A percentile compares a stretch with the other conserved stretches of the same genome.
phyloP scores from a whole-genome alignment of 768 basidiomycete species.

The Exsudoporus frostii region DNA sequence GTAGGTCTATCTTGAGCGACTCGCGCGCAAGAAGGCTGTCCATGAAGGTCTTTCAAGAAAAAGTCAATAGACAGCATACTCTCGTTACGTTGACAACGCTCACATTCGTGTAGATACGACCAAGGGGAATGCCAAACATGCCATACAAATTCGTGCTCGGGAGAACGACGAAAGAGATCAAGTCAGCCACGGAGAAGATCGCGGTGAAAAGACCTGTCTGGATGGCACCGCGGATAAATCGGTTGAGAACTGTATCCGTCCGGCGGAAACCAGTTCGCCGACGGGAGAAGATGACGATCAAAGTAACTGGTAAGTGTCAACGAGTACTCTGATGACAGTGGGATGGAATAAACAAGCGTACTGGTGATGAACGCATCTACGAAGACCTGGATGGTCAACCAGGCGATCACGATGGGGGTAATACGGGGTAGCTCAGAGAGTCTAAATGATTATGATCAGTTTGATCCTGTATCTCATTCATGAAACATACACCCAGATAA shows the following conservation, averaged over 20 bases:
- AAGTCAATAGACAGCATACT: no score
- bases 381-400: slow-evolving; percentile 45
- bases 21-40: slow-evolving; percentile 8
- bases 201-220: slow-evolving; percentile 1
- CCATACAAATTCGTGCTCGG: slow-evolving; percentile 33
- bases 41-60: background rate
- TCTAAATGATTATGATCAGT: slow-evolving; percentile 22
- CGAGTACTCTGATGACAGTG: background rate
- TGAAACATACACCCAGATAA: slow-evolving; percentile 37
- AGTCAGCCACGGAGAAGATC: slow-evolving; percentile 26
- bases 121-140: slow-evolving; percentile 40
- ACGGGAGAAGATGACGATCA: background rate
- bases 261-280: slow-evolving; percentile 49
- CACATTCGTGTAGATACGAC: slow-evolving; percentile 47
- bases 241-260: slow-evolving; percentile 42
- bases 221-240: slow-evolving; percentile 8
- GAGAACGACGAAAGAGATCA: slow-evolving; percentile 35
- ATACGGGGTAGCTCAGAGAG: slow-evolving; percentile 41
- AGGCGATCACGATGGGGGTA: slow-evolving; percentile 42
- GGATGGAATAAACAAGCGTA: slow-evolving; percentile 9
- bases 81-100: slow-evolving; percentile 8
- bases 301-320: slow-evolving; percentile 14
- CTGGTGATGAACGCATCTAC: slow-evolving; percentile 46
- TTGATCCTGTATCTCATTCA: background rate
- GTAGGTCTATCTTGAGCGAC: background rate